Evolutionary conservation across 2,329 filamentous ascomycete genomes (phyloP).

Genomic region (Arthrobotrys sphaeroides): DNA sequence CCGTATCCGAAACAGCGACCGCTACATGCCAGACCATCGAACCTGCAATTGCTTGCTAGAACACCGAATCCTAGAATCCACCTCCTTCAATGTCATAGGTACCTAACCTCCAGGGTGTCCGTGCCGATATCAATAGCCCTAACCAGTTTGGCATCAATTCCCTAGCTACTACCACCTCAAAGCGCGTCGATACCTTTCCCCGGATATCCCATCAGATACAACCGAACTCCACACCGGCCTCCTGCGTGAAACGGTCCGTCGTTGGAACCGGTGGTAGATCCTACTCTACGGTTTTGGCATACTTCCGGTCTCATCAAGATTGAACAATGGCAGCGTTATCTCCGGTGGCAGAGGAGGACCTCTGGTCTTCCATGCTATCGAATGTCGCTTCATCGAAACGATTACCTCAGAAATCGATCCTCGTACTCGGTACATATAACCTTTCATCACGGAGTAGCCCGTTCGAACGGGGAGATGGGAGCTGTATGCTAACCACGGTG

Average conservation of each 20-base stretch:
- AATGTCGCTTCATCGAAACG: conserved; percentile 88
- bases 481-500: conserved; percentile 66
- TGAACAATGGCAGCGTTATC: conserved; percentile 36
- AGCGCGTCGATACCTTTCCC: conserved; percentile 9
- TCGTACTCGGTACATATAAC: conserved; percentile 76
- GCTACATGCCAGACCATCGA: conserved; percentile 14
- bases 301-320: neutral
- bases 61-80: neutral
- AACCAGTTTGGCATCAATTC: conserved; percentile 22
- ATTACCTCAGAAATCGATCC: conserved; percentile 87
- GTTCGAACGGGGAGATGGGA: conserved; percentile 81
- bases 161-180: conserved; percentile 12
- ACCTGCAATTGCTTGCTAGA: conserved; percentile 8
- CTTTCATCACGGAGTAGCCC: conserved; percentile 68
- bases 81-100: conserved; percentile 13
- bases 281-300: neutral
- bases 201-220: conserved; percentile 7
- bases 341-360: conserved; percentile 69
- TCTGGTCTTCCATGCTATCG: conserved; percentile 94
- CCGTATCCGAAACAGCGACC: neutral
- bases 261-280: conserved; percentile 1
- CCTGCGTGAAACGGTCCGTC: neutral
- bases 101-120: conserved; percentile 2
- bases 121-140: conserved; percentile 12
- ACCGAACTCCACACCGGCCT: conserved; percentile 15